Base-by-base conservation (phyloP, 148 eudicot genomes). In the Chenopodium quinoa region DNA sequence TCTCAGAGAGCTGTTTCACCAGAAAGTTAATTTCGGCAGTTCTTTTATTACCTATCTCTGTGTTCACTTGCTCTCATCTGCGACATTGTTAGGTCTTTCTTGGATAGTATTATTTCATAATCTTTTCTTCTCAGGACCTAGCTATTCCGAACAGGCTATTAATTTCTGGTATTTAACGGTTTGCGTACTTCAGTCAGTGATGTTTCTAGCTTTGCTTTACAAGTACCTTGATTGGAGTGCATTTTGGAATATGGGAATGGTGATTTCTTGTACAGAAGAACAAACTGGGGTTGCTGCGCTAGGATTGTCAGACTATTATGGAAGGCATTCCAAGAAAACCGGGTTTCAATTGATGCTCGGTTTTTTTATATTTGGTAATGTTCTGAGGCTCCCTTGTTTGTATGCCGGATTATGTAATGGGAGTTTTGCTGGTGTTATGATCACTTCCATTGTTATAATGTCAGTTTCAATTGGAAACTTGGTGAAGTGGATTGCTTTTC, bases 401-500 rank as follows among this genome's bases (percentile, higher is more conserved):
- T 73, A 37, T 69, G 54, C 71, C 27, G 81, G 80, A 22, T 16
- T 22, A 2, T 60, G 37, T 34, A 17, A 52, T 20, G 66, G 10
- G 67, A 71, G 63, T 31, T 27, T 37, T 27, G 56, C 7, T 76
- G 84, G 80, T 69, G 50, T 75, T 40, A 17, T 64, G 67, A 19
- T 66, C 25, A 54, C 78, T 22, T 56, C 32, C 7, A 69, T 48
- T 54, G 56, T 65, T 76, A 25, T 81, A 13, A 37, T 56, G 64
- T 62, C 80, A 58, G 23, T 75, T 9, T 84, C 75, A 32, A 14
- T 79, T 6, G 82, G 58, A 65, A 63, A 75, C 62, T 60, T 82
- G 85, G 73, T 82, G 14, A 82, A 85, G 69, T 85, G 87, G 87
- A 66, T 79, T 66, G 82, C 62, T 16, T 79, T 85, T 69, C 78